Conservation (phyloP, 345 rosid species). For the Jatropha curcas region DNA sequence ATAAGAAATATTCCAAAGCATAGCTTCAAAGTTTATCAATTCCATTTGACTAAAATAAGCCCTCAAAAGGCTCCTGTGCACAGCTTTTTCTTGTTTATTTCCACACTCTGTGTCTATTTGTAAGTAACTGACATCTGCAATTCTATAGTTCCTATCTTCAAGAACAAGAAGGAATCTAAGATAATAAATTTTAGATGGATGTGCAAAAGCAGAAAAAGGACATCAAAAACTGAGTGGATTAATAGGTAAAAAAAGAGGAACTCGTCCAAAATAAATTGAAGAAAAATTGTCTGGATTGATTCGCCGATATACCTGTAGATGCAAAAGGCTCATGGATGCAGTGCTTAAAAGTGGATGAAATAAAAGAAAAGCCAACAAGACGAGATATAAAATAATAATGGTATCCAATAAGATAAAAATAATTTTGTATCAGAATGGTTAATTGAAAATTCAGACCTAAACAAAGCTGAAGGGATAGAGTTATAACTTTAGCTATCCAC, state of each 20-base stretch:
- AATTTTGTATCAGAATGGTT: not conserved
- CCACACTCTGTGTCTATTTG: not conserved
- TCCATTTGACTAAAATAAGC: not conserved
- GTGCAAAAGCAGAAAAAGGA: not conserved
- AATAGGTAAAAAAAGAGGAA: not conserved
- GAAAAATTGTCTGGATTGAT: not conserved
- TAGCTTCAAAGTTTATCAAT: not conserved
- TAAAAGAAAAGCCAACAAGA: not conserved
- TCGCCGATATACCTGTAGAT: not conserved
- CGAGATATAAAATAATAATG: not conserved
- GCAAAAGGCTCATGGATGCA: no score
- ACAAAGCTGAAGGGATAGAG: not conserved
- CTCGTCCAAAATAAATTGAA: not conserved
- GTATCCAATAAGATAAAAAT: not conserved
- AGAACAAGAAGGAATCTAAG: not conserved
- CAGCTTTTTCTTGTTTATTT: not conserved
- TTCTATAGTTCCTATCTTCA: not conserved
- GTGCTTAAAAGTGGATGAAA: not conserved
- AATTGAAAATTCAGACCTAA: not conserved
- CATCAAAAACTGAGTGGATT: not conserved
- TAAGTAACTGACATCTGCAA: no score
- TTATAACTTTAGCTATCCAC: not conserved
- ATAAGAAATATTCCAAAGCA: not conserved
- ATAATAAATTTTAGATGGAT: not conserved
- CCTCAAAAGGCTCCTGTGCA: not conserved